phyloP scores from a whole-genome alignment of 2,329 filamentous ascomycete genomes.

The Venturia pyrina region DNA sequence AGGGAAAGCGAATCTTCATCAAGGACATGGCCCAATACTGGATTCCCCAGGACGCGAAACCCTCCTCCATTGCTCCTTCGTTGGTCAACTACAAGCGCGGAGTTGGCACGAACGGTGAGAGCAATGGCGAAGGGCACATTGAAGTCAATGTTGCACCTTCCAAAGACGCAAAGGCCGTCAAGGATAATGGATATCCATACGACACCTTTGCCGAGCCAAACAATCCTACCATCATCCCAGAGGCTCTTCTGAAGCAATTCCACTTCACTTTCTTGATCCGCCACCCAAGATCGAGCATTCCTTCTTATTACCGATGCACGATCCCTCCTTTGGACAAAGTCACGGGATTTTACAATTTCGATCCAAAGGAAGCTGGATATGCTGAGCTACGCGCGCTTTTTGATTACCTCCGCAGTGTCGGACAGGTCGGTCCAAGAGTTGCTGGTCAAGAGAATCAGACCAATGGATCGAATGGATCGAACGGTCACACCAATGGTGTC shows the following conservation, averaged over 20 bases:
- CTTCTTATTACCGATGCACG: conserved; percentile 90
- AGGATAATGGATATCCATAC: conserved; percentile 46
- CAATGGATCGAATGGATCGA: conserved; percentile 15
- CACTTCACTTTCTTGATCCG: conserved; percentile 97
- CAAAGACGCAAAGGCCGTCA: conserved; percentile 15
- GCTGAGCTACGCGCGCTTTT: conserved; percentile 77
- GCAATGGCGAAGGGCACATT: conserved; percentile 12
- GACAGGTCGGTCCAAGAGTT: conserved; percentile 59
- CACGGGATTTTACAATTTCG: conserved; percentile 80
- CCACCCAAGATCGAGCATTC: conserved; percentile 83
- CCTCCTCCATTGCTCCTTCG: conserved; percentile 67
- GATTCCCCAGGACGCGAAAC: conserved; percentile 60
- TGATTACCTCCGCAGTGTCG: conserved; percentile 64
- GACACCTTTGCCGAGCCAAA: conserved; percentile 48
- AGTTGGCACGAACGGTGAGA: conserved; percentile 41
- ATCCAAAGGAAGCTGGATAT: conserved; percentile 83
- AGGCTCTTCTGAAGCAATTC: conserved; percentile 63
- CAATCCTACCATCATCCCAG: conserved; percentile 80
- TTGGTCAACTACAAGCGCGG: conserved; percentile 50
- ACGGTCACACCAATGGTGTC: conserved; percentile 20
- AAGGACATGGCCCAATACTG: conserved; percentile 97
- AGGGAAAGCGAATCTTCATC: conserved; percentile 92
- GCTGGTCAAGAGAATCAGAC: conserved; percentile 31
- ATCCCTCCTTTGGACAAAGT: conserved; percentile 72
- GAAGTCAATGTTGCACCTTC: conserved; percentile 19